Conservation (phyloP, 2,329 filamentous ascomycete species). For the Trichoderma sp. region DNA sequence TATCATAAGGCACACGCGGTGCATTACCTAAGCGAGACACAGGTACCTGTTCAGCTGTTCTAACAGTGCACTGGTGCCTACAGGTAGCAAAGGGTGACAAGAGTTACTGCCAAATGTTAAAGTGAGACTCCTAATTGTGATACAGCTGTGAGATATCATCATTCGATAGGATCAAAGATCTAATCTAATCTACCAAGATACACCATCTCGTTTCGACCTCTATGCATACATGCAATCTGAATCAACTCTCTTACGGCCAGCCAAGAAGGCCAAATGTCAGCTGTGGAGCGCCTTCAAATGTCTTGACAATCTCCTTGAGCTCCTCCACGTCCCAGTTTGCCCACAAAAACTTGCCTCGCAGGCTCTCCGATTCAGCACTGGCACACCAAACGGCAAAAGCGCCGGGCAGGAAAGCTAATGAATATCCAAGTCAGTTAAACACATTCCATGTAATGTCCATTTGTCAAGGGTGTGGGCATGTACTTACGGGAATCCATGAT, state of each 20-base stretch:
- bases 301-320: slow-evolving; percentile 40
- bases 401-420: slow-evolving; percentile 25
- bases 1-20: neutral
- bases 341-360: slow-evolving; percentile 50
- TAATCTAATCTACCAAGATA: neutral
- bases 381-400: slow-evolving; percentile 48
- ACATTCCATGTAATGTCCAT: accelerated
- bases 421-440: neutral
- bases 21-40: neutral
- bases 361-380: slow-evolving; percentile 47
- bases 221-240: neutral
- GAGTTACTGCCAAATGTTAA: neutral
- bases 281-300: slow-evolving; percentile 33
- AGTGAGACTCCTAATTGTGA: neutral
- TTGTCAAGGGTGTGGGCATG: neutral
- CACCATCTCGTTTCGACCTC: neutral
- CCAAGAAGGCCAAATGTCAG: slow-evolving; percentile 25
- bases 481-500: slow-evolving; percentile 3
- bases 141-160: no score
- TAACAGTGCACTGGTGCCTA: neutral
- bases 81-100: neutral
- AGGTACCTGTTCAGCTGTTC: neutral
- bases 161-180: neutral
- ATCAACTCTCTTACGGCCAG: neutral
- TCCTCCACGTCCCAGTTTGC: slow-evolving; percentile 55